Evolutionary conservation across 2,329 filamentous ascomycete genomes (phyloP).

Genomic region (Aspergillus sp.): DNA sequence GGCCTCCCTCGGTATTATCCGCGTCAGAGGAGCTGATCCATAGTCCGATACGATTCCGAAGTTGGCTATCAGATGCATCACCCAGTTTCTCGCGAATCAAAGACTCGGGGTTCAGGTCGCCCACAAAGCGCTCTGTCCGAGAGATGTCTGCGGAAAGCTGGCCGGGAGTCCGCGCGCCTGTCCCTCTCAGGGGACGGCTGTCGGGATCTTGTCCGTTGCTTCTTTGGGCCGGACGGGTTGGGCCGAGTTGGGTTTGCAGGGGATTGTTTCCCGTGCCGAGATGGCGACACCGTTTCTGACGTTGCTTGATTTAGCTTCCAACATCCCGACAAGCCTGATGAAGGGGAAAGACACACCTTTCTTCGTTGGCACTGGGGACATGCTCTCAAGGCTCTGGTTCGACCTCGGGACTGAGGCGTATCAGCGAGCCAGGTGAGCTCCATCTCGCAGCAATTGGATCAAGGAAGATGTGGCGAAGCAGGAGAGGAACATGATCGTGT

Average conservation of each 20-base stretch:
- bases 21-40: constrained; percentile 29
- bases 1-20: constrained; percentile 8
- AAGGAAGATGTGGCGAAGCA: neutral
- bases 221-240: neutral
- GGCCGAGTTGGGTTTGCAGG: neutral
- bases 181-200: neutral
- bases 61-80: constrained; percentile 20
- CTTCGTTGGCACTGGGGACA: constrained; percentile 32
- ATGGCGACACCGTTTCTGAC: constrained; percentile 35
- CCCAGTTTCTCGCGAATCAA: constrained; percentile 34
- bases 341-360: constrained; percentile 23
- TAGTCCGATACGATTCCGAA: constrained; percentile 31
- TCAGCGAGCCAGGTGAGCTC: constrained; percentile 36
- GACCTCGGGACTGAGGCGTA: constrained; percentile 32
- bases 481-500: no score
- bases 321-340: neutral
- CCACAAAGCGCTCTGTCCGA: constrained; percentile 35
- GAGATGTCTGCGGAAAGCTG: constrained; percentile 11
- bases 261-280: constrained; percentile 11
- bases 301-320: neutral
- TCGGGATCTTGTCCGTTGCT: neutral
- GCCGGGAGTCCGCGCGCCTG: neutral
- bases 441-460: constrained; percentile 18
- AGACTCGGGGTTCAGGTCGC: constrained; percentile 42
- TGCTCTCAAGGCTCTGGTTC: constrained; percentile 29